Evolutionary conservation across 202 grass and related monocot species (phyloP).

Genomic region (Panicum hallii): DNA sequence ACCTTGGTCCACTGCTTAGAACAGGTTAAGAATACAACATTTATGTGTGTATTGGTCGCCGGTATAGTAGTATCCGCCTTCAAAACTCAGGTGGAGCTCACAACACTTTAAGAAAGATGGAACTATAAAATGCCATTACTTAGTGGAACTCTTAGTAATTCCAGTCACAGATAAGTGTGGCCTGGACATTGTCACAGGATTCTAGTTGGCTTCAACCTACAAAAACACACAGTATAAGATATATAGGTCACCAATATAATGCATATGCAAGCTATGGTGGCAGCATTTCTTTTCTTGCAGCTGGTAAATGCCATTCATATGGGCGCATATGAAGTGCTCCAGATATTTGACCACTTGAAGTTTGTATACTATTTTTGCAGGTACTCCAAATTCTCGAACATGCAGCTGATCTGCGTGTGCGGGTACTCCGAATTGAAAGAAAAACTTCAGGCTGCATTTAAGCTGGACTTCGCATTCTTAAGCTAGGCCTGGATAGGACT

Average conservation of each 20-base stretch:
- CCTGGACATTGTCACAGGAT: background rate
- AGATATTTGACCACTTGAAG: background rate
- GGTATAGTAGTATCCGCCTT: background rate
- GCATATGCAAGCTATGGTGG: background rate
- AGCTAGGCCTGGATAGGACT: background rate
- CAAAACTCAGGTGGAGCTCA: background rate
- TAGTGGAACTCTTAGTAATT: background rate
- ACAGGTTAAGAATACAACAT: background rate
- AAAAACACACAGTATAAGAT: background rate
- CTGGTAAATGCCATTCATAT: background rate
- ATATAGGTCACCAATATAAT: background rate
- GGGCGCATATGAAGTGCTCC: background rate
- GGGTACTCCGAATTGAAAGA: background rate
- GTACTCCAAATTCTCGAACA: background rate
- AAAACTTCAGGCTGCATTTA: background rate
- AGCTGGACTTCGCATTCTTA: background rate
- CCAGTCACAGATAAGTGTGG: background rate
- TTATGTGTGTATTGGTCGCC: background rate
- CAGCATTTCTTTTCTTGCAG: background rate
- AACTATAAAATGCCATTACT: background rate
- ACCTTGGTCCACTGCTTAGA: conserved; percentile 1
- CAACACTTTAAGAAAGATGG: background rate
- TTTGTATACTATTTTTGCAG: background rate
- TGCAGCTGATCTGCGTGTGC: background rate
- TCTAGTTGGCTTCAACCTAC: conserved; percentile 4